A percentile compares a stretch with the other conserved stretches of the same genome.
These are phyloP conservation scores for Albugo candida DNA, from an alignment of 352 stramenopile species.

Conservation along the genomic window DNA sequence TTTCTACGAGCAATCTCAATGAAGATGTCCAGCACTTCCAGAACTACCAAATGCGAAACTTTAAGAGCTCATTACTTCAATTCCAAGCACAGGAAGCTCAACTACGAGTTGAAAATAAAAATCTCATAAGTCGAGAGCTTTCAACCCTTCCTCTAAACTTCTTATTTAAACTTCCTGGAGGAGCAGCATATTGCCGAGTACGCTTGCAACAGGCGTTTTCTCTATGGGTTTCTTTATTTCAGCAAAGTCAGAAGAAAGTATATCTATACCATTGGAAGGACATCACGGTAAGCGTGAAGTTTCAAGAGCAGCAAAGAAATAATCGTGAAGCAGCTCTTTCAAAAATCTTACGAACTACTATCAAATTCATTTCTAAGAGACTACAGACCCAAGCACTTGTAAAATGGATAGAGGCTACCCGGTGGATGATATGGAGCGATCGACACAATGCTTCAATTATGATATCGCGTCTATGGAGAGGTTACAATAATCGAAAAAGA, in stretches of 20 bases:
- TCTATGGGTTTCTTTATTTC: conserved; percentile 51
- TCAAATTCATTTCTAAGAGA: conserved; percentile 42
- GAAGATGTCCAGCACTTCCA: too few relatives aligned
- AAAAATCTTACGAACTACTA: conserved; percentile 35
- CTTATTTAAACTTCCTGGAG: conserved; percentile 58
- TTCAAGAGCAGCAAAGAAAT: conserved; percentile 24
- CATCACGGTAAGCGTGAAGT: conserved; percentile 39
- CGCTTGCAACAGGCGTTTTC: conserved; percentile 47
- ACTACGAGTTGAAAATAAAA: conserved; percentile 19
- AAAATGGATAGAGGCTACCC: conserved; percentile 33
- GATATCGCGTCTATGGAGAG: conserved; percentile 33
- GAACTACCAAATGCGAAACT: too few relatives aligned
- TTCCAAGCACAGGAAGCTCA: conserved; percentile 15
- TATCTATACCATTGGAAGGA: conserved; percentile 67
- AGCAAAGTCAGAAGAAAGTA: conserved; percentile 50
- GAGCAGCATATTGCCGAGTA: conserved; percentile 47
- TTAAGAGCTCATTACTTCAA: too few relatives aligned
- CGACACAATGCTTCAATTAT: conserved; percentile 25
- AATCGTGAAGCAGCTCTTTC: conserved; percentile 40
- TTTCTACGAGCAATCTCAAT: too few relatives aligned
- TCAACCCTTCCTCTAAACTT: conserved; percentile 39
- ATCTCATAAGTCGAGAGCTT: conserved; percentile 28
- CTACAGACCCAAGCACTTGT: conserved; percentile 37
- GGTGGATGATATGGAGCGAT: conserved; percentile 32
- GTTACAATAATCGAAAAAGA: conserved; percentile 14